phyloP scores from a whole-genome alignment of 176 grass and related monocot species.

The Eleusine indica region DNA sequence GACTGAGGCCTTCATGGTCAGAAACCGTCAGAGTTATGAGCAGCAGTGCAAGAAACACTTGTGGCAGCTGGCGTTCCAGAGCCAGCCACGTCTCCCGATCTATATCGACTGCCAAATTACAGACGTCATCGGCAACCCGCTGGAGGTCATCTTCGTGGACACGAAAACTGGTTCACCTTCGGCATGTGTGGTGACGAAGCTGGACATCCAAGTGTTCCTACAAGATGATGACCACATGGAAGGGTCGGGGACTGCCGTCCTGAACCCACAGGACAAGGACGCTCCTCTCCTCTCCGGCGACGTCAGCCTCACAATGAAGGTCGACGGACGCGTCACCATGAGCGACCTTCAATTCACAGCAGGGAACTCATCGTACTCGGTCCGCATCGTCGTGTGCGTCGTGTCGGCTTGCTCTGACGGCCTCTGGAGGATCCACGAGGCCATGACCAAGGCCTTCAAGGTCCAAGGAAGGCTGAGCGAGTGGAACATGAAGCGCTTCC shows the following conservation, averaged over 20 bases:
- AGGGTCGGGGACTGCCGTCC: no score
- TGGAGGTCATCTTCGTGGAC: background rate
- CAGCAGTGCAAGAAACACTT: slow-evolving; percentile 34
- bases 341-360: slow-evolving; percentile 78
- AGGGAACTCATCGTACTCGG: slow-evolving; percentile 60
- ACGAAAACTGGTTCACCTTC: background rate
- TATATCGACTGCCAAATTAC: background rate
- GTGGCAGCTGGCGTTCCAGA: slow-evolving; percentile 6
- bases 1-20: slow-evolving; percentile 61
- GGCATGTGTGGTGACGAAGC: background rate
- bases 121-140: background rate
- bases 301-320: slow-evolving; percentile 22
- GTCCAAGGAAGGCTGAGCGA: slow-evolving; percentile 67
- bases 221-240: no score
- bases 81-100: background rate
- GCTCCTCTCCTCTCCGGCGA: no score
- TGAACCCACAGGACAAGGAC: no score
- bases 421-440: slow-evolving; percentile 54
- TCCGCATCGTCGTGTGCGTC: slow-evolving; percentile 67
- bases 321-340: slow-evolving; percentile 48
- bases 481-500: slow-evolving; percentile 53
- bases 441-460: slow-evolving; percentile 60
- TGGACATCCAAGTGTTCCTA: no score
- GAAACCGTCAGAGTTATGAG: slow-evolving; percentile 70
- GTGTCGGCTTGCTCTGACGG: slow-evolving; percentile 32